These are phyloP conservation scores for Colletotrichum navitas DNA, from an alignment of 2,329 filamentous ascomycete genomes.

Conservation along the genomic window DNA sequence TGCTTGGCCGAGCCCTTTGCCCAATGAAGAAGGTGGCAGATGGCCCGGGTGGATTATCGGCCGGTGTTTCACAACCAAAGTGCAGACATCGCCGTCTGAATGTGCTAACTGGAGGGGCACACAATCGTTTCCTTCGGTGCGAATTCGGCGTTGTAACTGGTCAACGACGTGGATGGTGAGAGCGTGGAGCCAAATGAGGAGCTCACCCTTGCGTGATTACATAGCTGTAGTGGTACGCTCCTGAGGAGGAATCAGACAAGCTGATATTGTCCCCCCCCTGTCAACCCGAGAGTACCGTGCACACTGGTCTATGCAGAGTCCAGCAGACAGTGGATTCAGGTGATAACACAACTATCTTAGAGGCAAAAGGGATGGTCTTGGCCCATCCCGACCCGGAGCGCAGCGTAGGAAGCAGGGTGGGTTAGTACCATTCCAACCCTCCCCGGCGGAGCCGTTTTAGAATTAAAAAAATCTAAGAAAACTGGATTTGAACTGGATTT, in stretches of 20 bases:
- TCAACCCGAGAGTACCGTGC: too few species aligned
- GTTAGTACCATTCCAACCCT: too few species aligned
- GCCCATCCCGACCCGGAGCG: too few species aligned
- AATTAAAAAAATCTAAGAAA: too few species aligned
- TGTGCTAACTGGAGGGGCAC: constrained; percentile 19
- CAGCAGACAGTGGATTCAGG: too few species aligned
- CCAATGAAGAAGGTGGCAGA: constrained; percentile 38
- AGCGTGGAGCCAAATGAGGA: constrained; percentile 40
- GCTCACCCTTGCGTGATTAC: constrained; percentile 39
- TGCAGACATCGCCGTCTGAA: constrained; percentile 28
- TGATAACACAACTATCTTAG: too few species aligned
- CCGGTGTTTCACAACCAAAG: constrained; percentile 34
- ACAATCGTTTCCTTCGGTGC: constrained; percentile 34
- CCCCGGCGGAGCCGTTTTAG: too few species aligned
- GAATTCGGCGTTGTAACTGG: constrained; percentile 37
- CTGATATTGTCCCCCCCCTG: too few species aligned
- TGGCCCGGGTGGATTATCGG: constrained; percentile 35
- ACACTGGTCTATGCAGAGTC: too few species aligned
- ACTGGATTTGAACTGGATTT: too few species aligned
- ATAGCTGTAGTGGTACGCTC: constrained; percentile 36
- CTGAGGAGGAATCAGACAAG: not conserved
- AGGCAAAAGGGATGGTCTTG: too few species aligned
- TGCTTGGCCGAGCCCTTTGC: constrained; percentile 22
- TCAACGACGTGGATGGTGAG: constrained; percentile 39
- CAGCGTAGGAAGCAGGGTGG: too few species aligned